phyloP scores from a whole-genome alignment of 1,284 basidiomycete species.

The Malassezia caprae region DNA sequence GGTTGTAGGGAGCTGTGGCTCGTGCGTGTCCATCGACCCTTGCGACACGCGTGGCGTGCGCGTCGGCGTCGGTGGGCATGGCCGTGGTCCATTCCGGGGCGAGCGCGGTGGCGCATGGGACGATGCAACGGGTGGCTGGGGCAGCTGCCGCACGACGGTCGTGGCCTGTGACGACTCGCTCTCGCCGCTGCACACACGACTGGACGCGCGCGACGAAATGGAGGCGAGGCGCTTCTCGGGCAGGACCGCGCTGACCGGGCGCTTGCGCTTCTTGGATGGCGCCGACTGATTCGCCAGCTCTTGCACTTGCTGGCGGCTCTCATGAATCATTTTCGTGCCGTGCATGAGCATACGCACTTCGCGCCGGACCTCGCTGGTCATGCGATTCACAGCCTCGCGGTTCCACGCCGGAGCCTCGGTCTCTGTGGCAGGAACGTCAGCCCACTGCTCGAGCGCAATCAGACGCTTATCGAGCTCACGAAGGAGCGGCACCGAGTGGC shows the following conservation, averaged over 20 bases:
- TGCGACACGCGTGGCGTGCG: background rate
- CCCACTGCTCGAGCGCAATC: conserved; percentile 42
- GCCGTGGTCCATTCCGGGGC: background rate
- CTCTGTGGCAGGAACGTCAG: conserved; percentile 22
- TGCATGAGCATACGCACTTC: conserved; percentile 42
- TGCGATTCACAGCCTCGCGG: conserved; percentile 39
- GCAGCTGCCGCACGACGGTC: background rate
- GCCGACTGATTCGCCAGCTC: background rate
- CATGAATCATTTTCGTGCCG: conserved; percentile 31
- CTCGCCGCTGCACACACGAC: background rate
- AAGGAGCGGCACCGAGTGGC: conserved; percentile 43
- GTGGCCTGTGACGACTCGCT: background rate
- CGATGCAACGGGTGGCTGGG: background rate
- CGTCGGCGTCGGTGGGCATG: background rate
- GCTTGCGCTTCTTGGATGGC: conserved; percentile 7
- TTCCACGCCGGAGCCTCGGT: conserved; percentile 24
- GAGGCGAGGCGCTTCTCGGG: conserved; percentile 10
- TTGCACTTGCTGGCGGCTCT: conserved; percentile 12
- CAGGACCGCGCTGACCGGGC: background rate
- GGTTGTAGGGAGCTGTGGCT: background rate
- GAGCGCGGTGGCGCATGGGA: background rate
- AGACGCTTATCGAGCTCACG: conserved; percentile 40
- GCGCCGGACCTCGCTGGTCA: conserved; percentile 44
- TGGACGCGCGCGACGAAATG: background rate
- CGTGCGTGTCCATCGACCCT: background rate